A percentile compares a stretch with the other conserved stretches of the same genome.
Evolutionary conservation across 495 filamentous ascomycete genomes (phyloP).

Genomic region (Lichina pygmaea): DNA sequence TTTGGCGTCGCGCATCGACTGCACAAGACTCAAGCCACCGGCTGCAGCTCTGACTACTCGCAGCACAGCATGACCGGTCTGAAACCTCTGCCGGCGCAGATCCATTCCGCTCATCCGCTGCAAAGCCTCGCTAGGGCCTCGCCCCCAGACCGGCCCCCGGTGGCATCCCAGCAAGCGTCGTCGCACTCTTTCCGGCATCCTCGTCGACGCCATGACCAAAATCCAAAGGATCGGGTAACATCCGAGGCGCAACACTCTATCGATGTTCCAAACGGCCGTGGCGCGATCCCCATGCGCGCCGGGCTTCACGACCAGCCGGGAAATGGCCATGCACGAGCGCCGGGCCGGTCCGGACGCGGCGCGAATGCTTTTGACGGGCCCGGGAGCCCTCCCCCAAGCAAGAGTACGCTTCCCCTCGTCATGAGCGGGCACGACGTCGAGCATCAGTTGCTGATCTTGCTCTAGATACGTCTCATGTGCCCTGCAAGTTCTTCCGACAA

Average conservation of each 20-base stretch:
- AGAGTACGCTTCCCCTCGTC: slow-evolving; percentile 27
- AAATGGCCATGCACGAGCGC: slow-evolving; percentile 7
- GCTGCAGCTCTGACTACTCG: background rate
- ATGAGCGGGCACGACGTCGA: background rate
- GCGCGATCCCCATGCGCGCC: background rate
- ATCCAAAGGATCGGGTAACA: background rate
- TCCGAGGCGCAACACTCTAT: background rate
- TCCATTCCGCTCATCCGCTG: background rate
- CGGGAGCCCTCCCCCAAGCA: slow-evolving; percentile 57
- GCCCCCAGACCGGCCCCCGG: background rate
- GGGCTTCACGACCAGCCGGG: slow-evolving; percentile 4
- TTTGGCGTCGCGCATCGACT: too few species aligned
- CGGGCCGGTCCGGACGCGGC: slow-evolving; percentile 12
- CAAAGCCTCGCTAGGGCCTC: too few species aligned
- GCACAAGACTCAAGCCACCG: background rate
- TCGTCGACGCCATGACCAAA: too few species aligned
- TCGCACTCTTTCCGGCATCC: background rate
- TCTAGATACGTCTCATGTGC: slow-evolving; percentile 84
- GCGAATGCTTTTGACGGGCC: slow-evolving; percentile 32
- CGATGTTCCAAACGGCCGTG: background rate
- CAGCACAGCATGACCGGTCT: background rate
- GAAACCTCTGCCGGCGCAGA: background rate
- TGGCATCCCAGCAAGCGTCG: background rate
- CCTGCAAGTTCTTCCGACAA: slow-evolving; percentile 96
- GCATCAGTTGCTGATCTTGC: slow-evolving; percentile 3